These are phyloP conservation scores for Dimocarpus longan DNA, from an alignment of 345 rosid genomes.

Conservation along the genomic window DNA sequence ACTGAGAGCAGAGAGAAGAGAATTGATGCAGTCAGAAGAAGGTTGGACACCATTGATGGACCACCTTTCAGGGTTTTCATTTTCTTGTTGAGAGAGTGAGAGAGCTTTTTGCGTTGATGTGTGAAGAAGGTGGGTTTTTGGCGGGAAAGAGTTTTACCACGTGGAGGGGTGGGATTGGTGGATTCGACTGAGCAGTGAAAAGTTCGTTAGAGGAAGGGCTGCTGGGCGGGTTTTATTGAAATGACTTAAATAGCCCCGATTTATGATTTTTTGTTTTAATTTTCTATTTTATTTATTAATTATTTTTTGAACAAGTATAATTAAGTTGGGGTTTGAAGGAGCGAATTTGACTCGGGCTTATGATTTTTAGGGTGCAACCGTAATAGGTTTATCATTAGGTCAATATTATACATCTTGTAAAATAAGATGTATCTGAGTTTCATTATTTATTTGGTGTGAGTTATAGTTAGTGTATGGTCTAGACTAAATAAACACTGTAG, in stretches of 20 bases:
- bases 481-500: too few relatives aligned
- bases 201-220: not conserved
- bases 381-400: too few relatives aligned
- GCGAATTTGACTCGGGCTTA: too few relatives aligned
- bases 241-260: not conserved
- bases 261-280: too few relatives aligned
- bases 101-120: not conserved
- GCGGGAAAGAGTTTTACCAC: conserved; percentile 27
- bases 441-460: too few relatives aligned
- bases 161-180: conserved; percentile 10
- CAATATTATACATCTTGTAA: too few relatives aligned
- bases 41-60: conserved; percentile 30
- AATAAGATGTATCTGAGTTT: too few relatives aligned
- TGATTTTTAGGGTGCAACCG: too few relatives aligned
- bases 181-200: not conserved
- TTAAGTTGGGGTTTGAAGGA: too few relatives aligned
- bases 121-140: not conserved
- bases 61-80: not conserved
- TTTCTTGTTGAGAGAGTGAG: not conserved
- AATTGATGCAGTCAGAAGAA: conserved; percentile 2
- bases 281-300: too few relatives aligned
- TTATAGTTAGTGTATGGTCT: too few relatives aligned
- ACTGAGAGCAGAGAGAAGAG: conserved; percentile 9
- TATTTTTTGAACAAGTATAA: too few relatives aligned
- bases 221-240: not conserved